These are phyloP conservation scores for Lasiosphaeria ovina DNA, from an alignment of 495 filamentous ascomycete genomes.

Conservation along the genomic window DNA sequence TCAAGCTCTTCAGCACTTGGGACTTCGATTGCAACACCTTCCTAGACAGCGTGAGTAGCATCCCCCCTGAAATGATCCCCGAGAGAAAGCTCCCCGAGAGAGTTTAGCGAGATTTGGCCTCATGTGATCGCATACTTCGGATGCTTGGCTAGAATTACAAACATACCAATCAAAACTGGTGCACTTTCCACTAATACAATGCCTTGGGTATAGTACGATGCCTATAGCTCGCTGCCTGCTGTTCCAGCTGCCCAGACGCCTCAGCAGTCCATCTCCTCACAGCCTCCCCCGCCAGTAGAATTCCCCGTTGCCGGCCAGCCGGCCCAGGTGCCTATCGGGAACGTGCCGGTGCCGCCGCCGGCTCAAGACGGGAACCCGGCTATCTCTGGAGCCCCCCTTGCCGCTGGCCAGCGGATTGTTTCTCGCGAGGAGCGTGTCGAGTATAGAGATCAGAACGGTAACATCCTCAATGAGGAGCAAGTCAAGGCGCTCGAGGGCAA, in stretches of 20 bases:
- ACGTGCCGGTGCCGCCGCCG: slow-evolving; percentile 11
- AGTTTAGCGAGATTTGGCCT: slow-evolving; percentile 14
- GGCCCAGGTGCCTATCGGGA: slow-evolving; percentile 24
- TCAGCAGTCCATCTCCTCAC: slow-evolving; percentile 23
- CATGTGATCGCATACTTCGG: background rate
- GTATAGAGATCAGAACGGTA: slow-evolving; percentile 92
- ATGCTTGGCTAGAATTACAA: too few relatives aligned
- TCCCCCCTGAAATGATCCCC: slow-evolving; percentile 32
- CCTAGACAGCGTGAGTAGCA: slow-evolving; percentile 72
- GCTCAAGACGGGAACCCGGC: slow-evolving; percentile 19
- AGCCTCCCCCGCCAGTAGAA: slow-evolving; percentile 25
- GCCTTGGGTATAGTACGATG: slow-evolving; percentile 38
- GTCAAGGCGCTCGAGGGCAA: slow-evolving; percentile 84
- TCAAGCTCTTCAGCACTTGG: slow-evolving; percentile 87
- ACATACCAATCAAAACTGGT: too few relatives aligned
- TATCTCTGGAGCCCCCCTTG: slow-evolving; percentile 45
- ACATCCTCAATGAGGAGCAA: slow-evolving; percentile 77
- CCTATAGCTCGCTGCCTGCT: slow-evolving; percentile 34
- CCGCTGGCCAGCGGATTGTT: slow-evolving; percentile 53
- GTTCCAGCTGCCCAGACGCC: slow-evolving; percentile 35
- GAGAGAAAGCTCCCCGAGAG: slow-evolving; percentile 31
- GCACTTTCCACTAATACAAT: too few relatives aligned
- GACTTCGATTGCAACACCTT: slow-evolving; percentile 98
- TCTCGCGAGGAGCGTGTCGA: slow-evolving; percentile 81
- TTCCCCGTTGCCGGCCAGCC: slow-evolving; percentile 17